phyloP scores from a whole-genome alignment of 257 asterid genomes.

The Ajuga chamaepitys region DNA sequence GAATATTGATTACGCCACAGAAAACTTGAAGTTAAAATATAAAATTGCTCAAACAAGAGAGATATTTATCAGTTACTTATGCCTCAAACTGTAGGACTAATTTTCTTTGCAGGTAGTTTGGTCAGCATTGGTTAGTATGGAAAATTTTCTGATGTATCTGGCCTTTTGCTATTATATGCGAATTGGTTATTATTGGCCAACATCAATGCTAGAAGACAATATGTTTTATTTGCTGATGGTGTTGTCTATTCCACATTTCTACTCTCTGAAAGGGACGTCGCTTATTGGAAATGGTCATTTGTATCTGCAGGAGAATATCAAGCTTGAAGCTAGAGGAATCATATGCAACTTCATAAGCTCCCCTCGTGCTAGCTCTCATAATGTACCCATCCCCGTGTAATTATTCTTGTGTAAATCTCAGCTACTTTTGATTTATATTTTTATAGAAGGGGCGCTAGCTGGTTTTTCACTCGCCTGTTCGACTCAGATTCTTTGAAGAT shows the following conservation, averaged over 20 bases:
- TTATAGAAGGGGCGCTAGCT: no score
- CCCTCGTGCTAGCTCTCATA: background rate
- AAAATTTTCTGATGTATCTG: background rate
- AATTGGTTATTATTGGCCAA: background rate
- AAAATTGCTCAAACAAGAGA: no score
- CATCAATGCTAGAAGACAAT: background rate
- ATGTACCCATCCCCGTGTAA: background rate
- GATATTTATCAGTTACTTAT: background rate
- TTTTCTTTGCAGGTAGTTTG: conserved; percentile 4
- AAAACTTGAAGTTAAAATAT: background rate
- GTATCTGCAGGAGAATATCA: background rate
- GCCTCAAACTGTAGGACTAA: background rate
- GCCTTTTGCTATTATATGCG: background rate
- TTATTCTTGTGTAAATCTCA: background rate
- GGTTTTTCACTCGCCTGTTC: background rate
- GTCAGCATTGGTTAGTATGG: background rate
- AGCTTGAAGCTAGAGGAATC: background rate
- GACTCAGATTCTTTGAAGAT: background rate
- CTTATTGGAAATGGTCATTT: background rate
- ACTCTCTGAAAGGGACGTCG: no score
- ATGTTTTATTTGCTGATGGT: no score
- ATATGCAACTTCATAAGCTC: background rate
- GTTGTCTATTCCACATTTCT: no score
- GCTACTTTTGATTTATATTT: background rate
- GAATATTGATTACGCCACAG: background rate